These are phyloP conservation scores for Macrocybe gigantea DNA, from an alignment of 768 basidiomycete species.

Conservation along the genomic window DNA sequence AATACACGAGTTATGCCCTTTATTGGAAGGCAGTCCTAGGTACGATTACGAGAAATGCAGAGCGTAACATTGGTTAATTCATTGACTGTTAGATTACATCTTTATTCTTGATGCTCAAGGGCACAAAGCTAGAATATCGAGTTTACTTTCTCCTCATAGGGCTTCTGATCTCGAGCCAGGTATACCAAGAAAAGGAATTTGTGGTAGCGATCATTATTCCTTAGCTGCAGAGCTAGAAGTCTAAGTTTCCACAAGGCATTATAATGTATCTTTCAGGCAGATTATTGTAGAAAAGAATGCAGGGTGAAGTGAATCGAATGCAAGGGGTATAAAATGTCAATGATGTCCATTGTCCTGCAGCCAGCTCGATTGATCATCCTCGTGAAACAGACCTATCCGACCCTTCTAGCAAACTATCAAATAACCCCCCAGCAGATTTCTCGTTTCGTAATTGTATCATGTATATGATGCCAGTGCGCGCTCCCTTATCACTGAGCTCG, in stretches of 20 bases:
- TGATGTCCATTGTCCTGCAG: too few species aligned
- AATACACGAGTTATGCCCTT: slow-evolving; percentile 86
- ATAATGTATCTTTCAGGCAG: neutral
- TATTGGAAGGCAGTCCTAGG: slow-evolving; percentile 83
- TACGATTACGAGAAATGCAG: slow-evolving; percentile 20
- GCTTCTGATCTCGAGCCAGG: slow-evolving; percentile 60
- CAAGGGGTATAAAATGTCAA: too few species aligned
- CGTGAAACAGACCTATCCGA: slow-evolving; percentile 51
- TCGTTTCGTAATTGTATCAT: slow-evolving; percentile 97
- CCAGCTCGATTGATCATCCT: too few species aligned
- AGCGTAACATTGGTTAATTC: neutral
- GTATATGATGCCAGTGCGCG: slow-evolving; percentile 89
- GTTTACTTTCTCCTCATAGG: slow-evolving; percentile 58
- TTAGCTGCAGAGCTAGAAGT: slow-evolving; percentile 61
- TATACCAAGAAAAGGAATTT: slow-evolving; percentile 72
- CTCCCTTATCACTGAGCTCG: slow-evolving; percentile 89
- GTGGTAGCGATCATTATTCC: slow-evolving; percentile 85
- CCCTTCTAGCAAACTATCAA: slow-evolving; percentile 80
- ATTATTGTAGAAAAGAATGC: neutral
- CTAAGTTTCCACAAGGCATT: slow-evolving; percentile 6
- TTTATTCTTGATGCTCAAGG: slow-evolving; percentile 56
- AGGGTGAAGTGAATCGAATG: neutral
- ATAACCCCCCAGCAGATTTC: slow-evolving; percentile 75
- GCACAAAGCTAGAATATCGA: slow-evolving; percentile 30
- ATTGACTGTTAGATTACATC: slow-evolving; percentile 71